Evolutionary conservation across 176 grass and related monocot genomes (phyloP), one percentile per base, ranked within the genome.

Genomic region (Triticum monococcum): DNA sequence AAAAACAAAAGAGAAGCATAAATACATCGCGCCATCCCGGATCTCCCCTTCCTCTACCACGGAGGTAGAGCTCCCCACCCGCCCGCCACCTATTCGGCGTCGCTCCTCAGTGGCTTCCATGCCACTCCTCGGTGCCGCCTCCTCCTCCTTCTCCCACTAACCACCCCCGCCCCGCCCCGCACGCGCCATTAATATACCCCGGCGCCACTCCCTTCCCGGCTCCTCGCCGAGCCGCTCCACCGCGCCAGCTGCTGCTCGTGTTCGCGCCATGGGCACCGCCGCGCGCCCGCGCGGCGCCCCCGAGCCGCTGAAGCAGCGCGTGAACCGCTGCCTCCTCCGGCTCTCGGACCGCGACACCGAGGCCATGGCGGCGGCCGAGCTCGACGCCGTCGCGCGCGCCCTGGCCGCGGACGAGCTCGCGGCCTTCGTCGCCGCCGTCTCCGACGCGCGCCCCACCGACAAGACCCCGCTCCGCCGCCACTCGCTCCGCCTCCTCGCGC

Each of bases 301-400:
- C 63, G 90, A 91, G 82, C 82, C 90, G 69, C 54, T 96, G 57
- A 88, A 93, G 78, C 94, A 94, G 92, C 92, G 93, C 69, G 97
- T 96, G 6, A 99, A 99, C 92, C 90, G 88, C 16, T 99, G 92
- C 92, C 89, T 99, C 79, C 88, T 85, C 81, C 92, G 91, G 67
- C 92, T 99, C 26, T 91, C 93, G 17, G 97, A 99, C 89, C 91
- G 97, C 40, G 94, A 99, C 87, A 99, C 97, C 3, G 97, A 99
- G 87, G 92, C 97, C 73, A 99, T 99, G 85, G 97, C 94, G 3
- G 97, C 89, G 14, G 87, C 85, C 10, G 97, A 99, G 88, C 97
- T 99, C 36, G 97, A 99, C 46, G 86, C 86, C 88, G 91, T 99
- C 76, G 97, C 94, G 54, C 94, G 88, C 46, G 63, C 86, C 35